Percentiles rank a stretch among this genome's conserved stretches.
Conservation (phyloP, 2,329 filamentous ascomycete genomes). For the Hymenoscyphus repandus region DNA sequence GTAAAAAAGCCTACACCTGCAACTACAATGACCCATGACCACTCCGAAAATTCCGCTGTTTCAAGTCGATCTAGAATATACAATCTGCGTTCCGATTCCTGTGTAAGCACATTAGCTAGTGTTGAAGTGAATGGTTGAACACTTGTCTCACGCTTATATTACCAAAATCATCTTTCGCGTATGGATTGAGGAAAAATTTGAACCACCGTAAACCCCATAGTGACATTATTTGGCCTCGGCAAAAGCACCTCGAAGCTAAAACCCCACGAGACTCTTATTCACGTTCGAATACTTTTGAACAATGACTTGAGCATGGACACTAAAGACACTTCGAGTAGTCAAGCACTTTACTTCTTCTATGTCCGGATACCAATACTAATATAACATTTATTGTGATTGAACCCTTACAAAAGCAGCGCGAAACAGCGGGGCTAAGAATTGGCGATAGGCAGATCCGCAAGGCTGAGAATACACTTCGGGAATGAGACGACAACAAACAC, state of each 20-base stretch:
- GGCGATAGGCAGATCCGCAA: background rate
- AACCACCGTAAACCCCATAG: slow-evolving; percentile 24
- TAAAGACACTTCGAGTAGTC: too few relatives aligned
- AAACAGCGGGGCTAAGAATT: background rate
- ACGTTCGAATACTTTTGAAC: background rate
- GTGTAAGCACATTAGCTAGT: background rate
- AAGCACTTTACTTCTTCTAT: background rate
- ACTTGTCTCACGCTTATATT: slow-evolving; percentile 16
- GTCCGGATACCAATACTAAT: background rate
- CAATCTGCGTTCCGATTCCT: slow-evolving; percentile 21
- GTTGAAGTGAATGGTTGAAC: too few relatives aligned
- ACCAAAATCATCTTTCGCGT: slow-evolving; percentile 18
- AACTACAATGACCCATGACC: slow-evolving; percentile 29
- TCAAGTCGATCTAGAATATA: slow-evolving; percentile 22
- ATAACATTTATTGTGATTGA: background rate
- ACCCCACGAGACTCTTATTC: background rate
- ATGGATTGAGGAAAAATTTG: slow-evolving; percentile 22
- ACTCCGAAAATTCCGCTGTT: slow-evolving; percentile 19
- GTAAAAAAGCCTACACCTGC: slow-evolving; percentile 46
- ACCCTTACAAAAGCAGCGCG: background rate
- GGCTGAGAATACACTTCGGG: background rate
- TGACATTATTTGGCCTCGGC: slow-evolving; percentile 8
- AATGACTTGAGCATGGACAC: background rate
- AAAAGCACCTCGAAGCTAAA: background rate
- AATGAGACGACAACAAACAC: background rate